Evolutionary conservation across 2,329 filamentous ascomycete genomes (phyloP), one percentile per base, ranked within the genome.

Genomic region (Fusarium zealandicum): DNA sequence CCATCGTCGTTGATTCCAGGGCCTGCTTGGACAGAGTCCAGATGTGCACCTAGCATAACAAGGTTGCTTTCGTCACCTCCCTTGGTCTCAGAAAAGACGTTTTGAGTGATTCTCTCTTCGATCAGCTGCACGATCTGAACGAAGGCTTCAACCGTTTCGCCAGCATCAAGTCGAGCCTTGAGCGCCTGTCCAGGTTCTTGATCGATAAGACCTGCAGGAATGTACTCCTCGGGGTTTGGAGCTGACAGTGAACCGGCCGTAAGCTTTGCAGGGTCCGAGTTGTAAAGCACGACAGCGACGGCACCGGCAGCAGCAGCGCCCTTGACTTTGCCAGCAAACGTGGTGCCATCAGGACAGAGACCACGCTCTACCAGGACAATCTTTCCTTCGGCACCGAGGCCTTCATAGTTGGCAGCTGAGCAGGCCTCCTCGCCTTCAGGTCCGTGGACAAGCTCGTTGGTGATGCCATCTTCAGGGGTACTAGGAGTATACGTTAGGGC

Each of bases 1-100:
- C 78, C 78, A 44, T 80, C 76, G 38, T 80, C 78, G 41, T 80
- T 80, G 54, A 80, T 75, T 3, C 77, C 78, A 0, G 77, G 73
- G 0, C 77, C 78, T 9, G 72, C 74, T 25, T 75, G 72, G 3
- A 78, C 77, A 0, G 72, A 74, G 65, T 79, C 77, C 1, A 77
- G 70, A 54, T 79, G 77, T 0, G 75, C 77, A 16, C 77, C 76
- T 0, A 79, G 66, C 60, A 76, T 70, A 28, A 79, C 66, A 1
- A 77, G 70, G 25, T 78, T 80, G 47, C 71, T 67, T 1, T 69
- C 71, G 47, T 79, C 77, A 1, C 78, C 78, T 3, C 68, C 70
- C 37, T 73, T 75, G 3, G 78, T 80, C 62, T 80, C 76, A 1
- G 75, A 73, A 57, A 80, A 74, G 9, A 80, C 70, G 44, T 80